A percentile compares a stretch with the other conserved stretches of the same genome.
phyloP scores from a whole-genome alignment of 1,139 yeast genomes.

The Taphrina flavorubra region DNA sequence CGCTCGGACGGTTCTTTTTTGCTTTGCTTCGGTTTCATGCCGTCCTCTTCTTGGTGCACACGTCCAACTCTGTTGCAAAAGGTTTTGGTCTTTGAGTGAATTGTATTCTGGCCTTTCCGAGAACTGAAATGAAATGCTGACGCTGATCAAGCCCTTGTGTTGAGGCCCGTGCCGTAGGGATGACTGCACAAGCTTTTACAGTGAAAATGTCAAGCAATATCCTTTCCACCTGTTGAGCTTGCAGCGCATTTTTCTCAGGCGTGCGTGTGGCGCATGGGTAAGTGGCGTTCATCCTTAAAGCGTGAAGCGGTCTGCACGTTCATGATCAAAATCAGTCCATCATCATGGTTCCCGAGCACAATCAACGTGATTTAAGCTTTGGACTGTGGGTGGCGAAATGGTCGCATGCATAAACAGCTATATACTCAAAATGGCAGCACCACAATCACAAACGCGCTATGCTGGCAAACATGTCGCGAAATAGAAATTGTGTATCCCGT shows the following conservation, averaged over 20 bases:
- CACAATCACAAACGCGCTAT: neutral
- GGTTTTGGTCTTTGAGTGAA: no score
- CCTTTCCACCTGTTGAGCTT: neutral
- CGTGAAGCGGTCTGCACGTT: no score
- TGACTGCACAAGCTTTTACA: neutral
- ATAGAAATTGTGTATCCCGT: no score
- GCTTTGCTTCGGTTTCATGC: slow-evolving; percentile 26
- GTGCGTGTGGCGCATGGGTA: slow-evolving; percentile 7
- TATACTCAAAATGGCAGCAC: neutral
- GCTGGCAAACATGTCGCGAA: neutral
- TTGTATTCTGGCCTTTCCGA: no score
- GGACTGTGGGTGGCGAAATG: no score
- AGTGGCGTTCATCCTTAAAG: neutral
- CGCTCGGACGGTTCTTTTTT: slow-evolving; percentile 33
- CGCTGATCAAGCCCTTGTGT: no score
- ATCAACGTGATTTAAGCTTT: no score
- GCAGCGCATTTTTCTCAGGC: neutral
- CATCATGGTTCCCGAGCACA: no score
- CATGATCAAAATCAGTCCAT: no score
- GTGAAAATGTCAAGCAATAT: neutral
- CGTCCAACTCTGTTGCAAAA: no score
- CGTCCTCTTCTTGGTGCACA: neutral
- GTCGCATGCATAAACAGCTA: neutral
- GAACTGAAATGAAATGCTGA: no score
- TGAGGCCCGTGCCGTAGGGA: no score